Evolutionary conservation across 768 basidiomycete genomes (phyloP), one percentile per base, ranked within the genome.

Genomic region (Leccinum obscurum): DNA sequence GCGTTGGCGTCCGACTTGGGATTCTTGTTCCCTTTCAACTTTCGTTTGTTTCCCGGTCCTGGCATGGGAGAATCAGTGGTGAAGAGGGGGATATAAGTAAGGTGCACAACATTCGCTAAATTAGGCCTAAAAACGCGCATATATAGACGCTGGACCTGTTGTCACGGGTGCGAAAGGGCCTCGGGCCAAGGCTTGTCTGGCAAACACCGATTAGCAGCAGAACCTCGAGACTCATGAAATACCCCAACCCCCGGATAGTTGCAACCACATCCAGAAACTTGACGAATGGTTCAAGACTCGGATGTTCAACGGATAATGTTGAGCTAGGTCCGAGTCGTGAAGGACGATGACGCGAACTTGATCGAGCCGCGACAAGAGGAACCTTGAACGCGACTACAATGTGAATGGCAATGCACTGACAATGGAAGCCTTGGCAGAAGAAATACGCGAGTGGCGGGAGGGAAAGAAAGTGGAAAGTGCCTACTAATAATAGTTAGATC

Each of bases 31-130:
- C 35, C 56, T 32, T 54, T 63, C 1, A 22, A 3, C 55, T 64
- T 64, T 37, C 32, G 54, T 37, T 64, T 60, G 10, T 60, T 64
- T 13, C 48, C 41, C 14, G 54, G 63, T 8, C 58, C 54, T n/a
- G 62, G 63, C 63, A 64, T 64, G 52, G 8, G 17, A 3, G 39
- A 3, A 41, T 41, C 39, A 9, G 39, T n/a, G 39, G 44, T 6
- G 44, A 44, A 44, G 44, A 44, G n/a, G 11, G 9, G 44, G 44
- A 20, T 44, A 44, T 44, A 44, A 20, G 44, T 44, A 10, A 20
- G n/a, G n/a, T 10, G 44, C 44, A 44, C 44, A 44, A 44, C n/a
- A n/a, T 20, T 44, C 10, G 17, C 44, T 44, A 44, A 20, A 44
- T 44, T 20, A 44, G 44, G 44, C 39, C n/a, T 44, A 44, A 44